Conservation (phyloP, 2,329 filamentous ascomycete species). For the Clonostachys byssicola region DNA sequence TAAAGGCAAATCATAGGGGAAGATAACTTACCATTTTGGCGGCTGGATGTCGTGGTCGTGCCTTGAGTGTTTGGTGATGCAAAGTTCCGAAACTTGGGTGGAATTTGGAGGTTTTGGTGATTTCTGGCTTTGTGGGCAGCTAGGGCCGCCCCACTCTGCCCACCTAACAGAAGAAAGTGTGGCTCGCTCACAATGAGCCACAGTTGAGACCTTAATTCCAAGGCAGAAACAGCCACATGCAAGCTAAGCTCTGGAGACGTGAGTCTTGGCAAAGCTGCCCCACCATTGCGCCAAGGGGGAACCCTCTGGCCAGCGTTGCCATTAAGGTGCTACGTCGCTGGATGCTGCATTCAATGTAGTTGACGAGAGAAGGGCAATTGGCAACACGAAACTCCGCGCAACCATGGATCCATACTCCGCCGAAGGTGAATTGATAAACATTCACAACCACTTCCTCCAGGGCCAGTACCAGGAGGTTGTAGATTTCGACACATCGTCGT, state of each 20-base stretch:
- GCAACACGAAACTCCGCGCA: background rate
- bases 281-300: conserved; percentile 10
- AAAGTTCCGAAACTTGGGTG: conserved; percentile 25
- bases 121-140: conserved; percentile 39
- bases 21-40: conserved; percentile 42
- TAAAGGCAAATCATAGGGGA: background rate
- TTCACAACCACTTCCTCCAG: conserved; percentile 68
- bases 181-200: conserved; percentile 16
- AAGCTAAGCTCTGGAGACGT: conserved; percentile 4
- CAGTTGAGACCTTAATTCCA: conserved; percentile 12
- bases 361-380: too few relatives aligned
- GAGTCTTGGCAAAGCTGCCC: conserved; percentile 11
- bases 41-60: conserved; percentile 37
- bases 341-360: too few relatives aligned
- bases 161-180: conserved; percentile 21
- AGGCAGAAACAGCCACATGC: conserved; percentile 14
- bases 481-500: conserved; percentile 76
- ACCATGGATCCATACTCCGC: conserved; percentile 66
- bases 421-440: conserved; percentile 68
- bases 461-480: conserved; percentile 85
- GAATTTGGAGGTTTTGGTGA: conserved; percentile 37
- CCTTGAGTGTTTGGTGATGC: conserved; percentile 35
- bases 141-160: conserved; percentile 28
- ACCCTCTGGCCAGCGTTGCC: too few relatives aligned
- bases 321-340: too few relatives aligned